phyloP scores from a whole-genome alignment of 495 filamentous ascomycete genomes.

The Oidiodendron maius region DNA sequence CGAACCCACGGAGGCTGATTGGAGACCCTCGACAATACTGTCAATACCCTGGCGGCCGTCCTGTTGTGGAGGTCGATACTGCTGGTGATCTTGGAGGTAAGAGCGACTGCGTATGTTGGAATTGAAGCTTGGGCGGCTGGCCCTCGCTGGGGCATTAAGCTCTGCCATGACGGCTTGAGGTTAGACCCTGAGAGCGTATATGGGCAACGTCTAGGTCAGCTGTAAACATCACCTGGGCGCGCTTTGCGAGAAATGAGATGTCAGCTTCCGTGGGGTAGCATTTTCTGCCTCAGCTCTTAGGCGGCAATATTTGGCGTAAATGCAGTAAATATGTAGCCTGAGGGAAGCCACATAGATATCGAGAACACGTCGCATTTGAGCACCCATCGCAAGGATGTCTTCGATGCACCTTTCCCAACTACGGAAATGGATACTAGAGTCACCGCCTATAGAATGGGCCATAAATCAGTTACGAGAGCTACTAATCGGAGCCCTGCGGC shows the following conservation, averaged over 20 bases:
- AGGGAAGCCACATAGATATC: too few species aligned
- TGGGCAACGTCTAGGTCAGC: too few species aligned
- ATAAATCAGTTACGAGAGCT: constrained; percentile 67
- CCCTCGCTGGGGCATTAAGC: not conserved
- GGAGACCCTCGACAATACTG: constrained; percentile 40
- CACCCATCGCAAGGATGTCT: too few species aligned
- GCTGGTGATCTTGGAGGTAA: constrained; percentile 67
- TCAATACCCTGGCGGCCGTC: constrained; percentile 48
- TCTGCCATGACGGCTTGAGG: not conserved
- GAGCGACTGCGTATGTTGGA: constrained; percentile 56
- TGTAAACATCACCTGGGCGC: too few species aligned
- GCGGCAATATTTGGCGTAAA: too few species aligned
- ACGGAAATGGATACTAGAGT: constrained; percentile 82
- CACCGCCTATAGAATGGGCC: constrained; percentile 82
- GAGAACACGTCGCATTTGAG: too few species aligned
- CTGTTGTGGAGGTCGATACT: constrained; percentile 58
- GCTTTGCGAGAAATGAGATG: too few species aligned
- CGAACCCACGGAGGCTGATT: constrained; percentile 2
- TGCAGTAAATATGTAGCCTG: too few species aligned
- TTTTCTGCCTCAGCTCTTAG: too few species aligned
- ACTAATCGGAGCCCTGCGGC: constrained; percentile 78
- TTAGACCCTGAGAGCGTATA: too few species aligned
- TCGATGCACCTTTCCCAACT: constrained; percentile 66
- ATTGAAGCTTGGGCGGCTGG: constrained; percentile 37
- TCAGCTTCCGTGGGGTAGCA: too few species aligned